Evolutionary conservation across 441 rosid species (phyloP), one percentile per base, ranked within the genome.

Genomic region (Adansonia rubrostipa): DNA sequence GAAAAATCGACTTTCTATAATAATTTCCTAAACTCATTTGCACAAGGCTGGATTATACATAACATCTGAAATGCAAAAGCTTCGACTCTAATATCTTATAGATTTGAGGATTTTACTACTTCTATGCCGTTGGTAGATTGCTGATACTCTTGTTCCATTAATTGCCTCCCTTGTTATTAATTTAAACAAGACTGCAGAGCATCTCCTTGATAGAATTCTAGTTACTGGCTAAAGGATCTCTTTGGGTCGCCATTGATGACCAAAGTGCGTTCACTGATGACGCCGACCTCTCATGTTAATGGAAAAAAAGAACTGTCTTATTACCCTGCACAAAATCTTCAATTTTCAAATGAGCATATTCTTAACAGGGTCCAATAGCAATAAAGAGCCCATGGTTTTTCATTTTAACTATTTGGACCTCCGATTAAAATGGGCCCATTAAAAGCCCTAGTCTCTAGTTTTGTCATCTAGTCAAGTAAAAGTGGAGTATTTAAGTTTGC

Each of bases 351-450:
- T 57, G 28, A 75, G 78, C 44, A 11, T 48, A 19, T 40, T 64
- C 56, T 73, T 83, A 28, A 9, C 89, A 88, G 92, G 95, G 98
- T 76, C 96, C 98, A 40, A 2, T 92, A 79, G 97, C 95, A 66
- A 85, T 92, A 50, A 11, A 53, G 17, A 53, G 19, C 7, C 7
- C 5, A 1, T 17, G 58, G 24, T 9, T 17, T 56, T 6, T 56
- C 9, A 0, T 56, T 56, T 19, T 57, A 2, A 58, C 33, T 7
- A 58, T 19, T 7, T 57, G 10, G 22, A 17, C 61, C 20, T 58
- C 14, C 0, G 64, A 20, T 7, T 22, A 3, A 2, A 42, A 62
- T 42, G 20, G 71, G 71, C 24, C 48, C 0, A 40, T n/a, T 3
- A 17, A n/a, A 1, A 45, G 42, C 17, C 19, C 74, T 22, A 11